Base-by-base conservation (phyloP, 805 yeast genomes). In the Cyberlindnera galapagoensis region DNA sequence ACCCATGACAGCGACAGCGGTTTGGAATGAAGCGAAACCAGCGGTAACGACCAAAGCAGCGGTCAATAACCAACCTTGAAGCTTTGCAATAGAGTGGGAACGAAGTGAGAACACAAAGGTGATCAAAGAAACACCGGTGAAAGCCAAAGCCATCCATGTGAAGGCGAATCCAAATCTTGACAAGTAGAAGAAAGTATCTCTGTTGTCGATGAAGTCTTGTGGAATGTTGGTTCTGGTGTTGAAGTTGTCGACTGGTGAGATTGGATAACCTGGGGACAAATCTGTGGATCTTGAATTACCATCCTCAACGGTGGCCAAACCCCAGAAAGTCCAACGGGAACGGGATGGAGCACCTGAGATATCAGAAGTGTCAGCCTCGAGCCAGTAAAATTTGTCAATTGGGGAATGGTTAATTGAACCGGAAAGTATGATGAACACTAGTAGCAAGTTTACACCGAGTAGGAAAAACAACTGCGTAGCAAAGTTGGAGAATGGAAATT, bases 311-410 rank as follows among this genome's bases (percentile, higher is more conserved):
- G 62, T 63, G 56, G 85, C 77, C 28, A 80, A 68, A 45, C 90
- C 88, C 90, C 90, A 82, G 63, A 74, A 80, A 3, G 88, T 80
- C 88, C 88, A 82, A 48, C 83, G 75, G n/a, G 85, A 62, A 30
- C 63, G 47, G 22, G 54, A 55, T 15, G 63, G 55, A 7, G 81
- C 80, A 26, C 63, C 54, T 4, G 63, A 39, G 35, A 80, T 74
- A 28, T 52, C 53, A 3, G 74, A 58, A 30, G 90, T 81, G 50
- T 80, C 79, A 30, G 78, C 88, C 54, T 71, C 63, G 22, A 82
- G 51, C 85, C 86, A 78, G 59, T 76, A 82, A 48, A 81, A 80
- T 20, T 58, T 60, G 56, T 78, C 63, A 45, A 81, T 65, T 18
- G 88, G 86, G 63, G 57, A 70, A 40, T 62, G 56, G 41, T 66